These are phyloP conservation scores for Aspergillus fischeri DNA, from an alignment of 2,329 filamentous ascomycete species.

Conservation along the genomic window DNA sequence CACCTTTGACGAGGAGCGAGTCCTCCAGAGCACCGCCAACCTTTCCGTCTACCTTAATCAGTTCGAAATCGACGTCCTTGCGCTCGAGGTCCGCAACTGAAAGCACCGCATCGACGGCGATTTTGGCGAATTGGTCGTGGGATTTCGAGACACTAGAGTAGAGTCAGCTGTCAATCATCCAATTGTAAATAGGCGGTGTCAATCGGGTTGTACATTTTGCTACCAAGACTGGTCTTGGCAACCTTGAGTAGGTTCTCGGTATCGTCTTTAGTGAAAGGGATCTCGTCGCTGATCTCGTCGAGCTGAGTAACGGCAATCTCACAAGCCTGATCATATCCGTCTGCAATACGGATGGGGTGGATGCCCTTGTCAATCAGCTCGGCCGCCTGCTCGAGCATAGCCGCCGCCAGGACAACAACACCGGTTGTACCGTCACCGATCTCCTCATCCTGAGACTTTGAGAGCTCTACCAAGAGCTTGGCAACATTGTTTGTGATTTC, in stretches of 20 bases:
- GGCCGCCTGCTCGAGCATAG: conserved; percentile 90
- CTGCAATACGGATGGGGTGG: conserved; percentile 96
- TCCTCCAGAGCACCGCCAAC: conserved; percentile 92
- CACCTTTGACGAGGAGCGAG: conserved; percentile 90
- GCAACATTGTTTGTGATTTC: conserved; percentile 98
- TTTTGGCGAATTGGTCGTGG: conserved; percentile 96
- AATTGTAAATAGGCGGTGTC: neutral
- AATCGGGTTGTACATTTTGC: conserved; percentile 66
- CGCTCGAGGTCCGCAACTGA: conserved; percentile 94
- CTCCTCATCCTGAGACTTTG: conserved; percentile 97
- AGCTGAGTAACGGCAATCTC: conserved; percentile 92
- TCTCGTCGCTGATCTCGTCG: conserved; percentile 86
- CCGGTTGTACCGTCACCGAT: conserved; percentile 98
- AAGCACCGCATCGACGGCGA: conserved; percentile 93
- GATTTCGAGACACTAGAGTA: conserved; percentile 75
- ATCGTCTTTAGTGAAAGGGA: conserved; percentile 76
- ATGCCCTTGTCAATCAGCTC: conserved; percentile 99
- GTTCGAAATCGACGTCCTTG: conserved; percentile 96
- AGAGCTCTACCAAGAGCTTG: conserved; percentile 92
- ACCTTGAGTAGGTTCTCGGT: conserved; percentile 89
- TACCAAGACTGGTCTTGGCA: conserved; percentile 90
- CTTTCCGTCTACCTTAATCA: conserved; percentile 99
- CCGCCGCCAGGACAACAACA: conserved; percentile 92
- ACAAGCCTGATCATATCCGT: conserved; percentile 96
- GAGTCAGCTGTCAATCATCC: conserved; percentile 8